Conservation (phyloP, 805 yeast species). For the Kazachstania psychrophila region DNA sequence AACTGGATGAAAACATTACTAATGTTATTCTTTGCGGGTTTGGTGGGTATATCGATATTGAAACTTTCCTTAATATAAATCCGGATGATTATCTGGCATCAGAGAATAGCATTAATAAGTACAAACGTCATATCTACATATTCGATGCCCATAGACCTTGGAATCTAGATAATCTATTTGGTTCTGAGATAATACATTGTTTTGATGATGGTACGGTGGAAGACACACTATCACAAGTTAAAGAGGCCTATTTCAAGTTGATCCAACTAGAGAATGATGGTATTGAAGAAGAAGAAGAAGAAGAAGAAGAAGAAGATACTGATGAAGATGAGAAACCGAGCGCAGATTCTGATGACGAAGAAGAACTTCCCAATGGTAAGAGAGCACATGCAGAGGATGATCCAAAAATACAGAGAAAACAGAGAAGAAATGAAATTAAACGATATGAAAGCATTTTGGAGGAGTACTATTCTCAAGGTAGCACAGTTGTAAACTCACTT, state of each 20-base stretch:
- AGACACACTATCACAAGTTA: constrained; percentile 45
- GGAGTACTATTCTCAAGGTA: constrained; percentile 75
- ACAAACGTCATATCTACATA: constrained; percentile 59
- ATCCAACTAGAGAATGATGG: constrained; percentile 35
- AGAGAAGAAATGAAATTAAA: constrained; percentile 35
- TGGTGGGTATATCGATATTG: constrained; percentile 86
- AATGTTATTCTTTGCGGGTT: constrained; percentile 81
- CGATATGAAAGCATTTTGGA: constrained; percentile 52
- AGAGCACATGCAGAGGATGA: constrained; percentile 16
- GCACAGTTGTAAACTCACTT: constrained; percentile 62
- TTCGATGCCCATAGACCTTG: constrained; percentile 94
- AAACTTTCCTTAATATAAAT: constrained; percentile 58
- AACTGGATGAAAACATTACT: constrained; percentile 60
- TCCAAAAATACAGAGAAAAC: constrained; percentile 20
- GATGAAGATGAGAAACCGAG: constrained; percentile 30
- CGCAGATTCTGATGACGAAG: constrained; percentile 20
- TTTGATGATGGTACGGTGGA: constrained; percentile 80
- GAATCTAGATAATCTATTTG: constrained; percentile 89
- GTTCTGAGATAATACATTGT: constrained; percentile 66
- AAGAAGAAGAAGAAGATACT: constrained; percentile 28
- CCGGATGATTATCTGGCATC: constrained; percentile 39
- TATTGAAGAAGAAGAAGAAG: constrained; percentile 32
- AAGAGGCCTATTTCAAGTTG: constrained; percentile 50
- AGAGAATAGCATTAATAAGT: constrained; percentile 21
- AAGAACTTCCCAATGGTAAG: constrained; percentile 16